phyloP scores from a whole-genome alignment of 2,329 filamentous ascomycete species.

The Orbilia brochopaga region DNA sequence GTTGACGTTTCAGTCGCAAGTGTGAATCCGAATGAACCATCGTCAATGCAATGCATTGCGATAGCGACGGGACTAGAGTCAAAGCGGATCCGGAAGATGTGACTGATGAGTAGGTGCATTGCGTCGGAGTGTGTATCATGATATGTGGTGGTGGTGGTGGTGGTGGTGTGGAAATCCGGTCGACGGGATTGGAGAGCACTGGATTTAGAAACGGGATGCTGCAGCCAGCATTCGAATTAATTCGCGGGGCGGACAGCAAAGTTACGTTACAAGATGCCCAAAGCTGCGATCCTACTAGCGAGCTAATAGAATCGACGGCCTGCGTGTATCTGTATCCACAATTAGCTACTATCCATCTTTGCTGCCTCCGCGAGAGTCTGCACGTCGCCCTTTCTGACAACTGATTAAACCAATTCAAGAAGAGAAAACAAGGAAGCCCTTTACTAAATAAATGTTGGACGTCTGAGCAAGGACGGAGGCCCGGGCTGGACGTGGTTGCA shows the following conservation, averaged over 20 bases:
- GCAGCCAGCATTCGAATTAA: too few species aligned
- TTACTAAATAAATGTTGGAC: too few species aligned
- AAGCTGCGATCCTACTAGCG: too few species aligned
- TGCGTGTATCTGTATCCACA: not conserved
- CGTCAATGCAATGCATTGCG: too few species aligned
- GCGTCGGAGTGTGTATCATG: too few species aligned
- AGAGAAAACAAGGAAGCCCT: slow-evolving; percentile 17
- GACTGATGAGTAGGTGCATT: not conserved
- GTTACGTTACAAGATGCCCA: too few species aligned
- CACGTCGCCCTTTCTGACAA: not conserved
- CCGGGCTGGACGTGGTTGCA: not conserved
- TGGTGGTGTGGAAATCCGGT: not conserved
- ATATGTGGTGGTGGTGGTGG: not conserved
- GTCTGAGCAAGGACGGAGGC: not conserved
- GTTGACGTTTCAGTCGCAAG: not conserved
- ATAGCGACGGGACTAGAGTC: too few species aligned
- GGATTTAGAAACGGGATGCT: not conserved
- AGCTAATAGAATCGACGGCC: too few species aligned
- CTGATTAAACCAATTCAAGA: not conserved
- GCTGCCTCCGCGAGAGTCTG: not conserved
- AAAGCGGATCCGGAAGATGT: not conserved
- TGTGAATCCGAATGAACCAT: too few species aligned
- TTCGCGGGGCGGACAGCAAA: not conserved
- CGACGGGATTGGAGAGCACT: not conserved
- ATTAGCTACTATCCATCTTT: not conserved